Evolutionary conservation across 2,329 filamentous ascomycete genomes (phyloP).

Genomic region (Talaromyces pinophilus): DNA sequence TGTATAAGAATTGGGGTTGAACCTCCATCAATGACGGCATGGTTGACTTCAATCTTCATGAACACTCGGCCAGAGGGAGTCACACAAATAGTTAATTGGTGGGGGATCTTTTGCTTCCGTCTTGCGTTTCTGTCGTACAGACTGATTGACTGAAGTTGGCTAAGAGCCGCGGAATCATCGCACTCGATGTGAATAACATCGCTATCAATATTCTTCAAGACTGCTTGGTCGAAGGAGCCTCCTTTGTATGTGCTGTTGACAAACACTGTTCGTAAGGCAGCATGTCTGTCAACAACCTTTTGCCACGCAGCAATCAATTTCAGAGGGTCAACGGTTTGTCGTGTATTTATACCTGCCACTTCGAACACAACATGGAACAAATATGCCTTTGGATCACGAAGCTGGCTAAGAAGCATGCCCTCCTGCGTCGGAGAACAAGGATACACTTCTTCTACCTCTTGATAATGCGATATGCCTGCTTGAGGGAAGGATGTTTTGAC

Average conservation of each 20-base stretch:
- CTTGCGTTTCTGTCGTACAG: constrained; percentile 31
- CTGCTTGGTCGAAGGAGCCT: constrained; percentile 42
- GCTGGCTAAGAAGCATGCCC: constrained; percentile 46
- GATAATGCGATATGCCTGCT: constrained; percentile 35
- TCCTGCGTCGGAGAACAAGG: constrained; percentile 46
- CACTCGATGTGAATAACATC: constrained; percentile 36
- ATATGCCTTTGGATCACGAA: constrained; percentile 45
- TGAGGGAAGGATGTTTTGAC: constrained; percentile 39
- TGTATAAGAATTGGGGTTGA: constrained; percentile 23
- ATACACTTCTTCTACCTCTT: constrained; percentile 43
- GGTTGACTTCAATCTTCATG: constrained; percentile 36
- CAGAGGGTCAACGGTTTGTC: constrained; percentile 33
- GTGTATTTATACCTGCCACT: constrained; percentile 27
- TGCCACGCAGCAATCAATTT: constrained; percentile 27
- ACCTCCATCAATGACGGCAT: constrained; percentile 22
- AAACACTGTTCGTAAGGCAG: constrained; percentile 27
- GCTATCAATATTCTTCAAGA: constrained; percentile 32
- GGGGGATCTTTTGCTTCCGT: constrained; percentile 35
- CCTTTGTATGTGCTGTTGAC: constrained; percentile 39
- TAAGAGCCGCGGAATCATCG: constrained; percentile 29
- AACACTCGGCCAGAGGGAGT: constrained; percentile 35
- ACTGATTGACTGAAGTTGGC: constrained; percentile 16
- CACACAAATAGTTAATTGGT: constrained; percentile 40
- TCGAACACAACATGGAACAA: constrained; percentile 43
- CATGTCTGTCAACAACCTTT: constrained; percentile 16